Percentiles rank a stretch among this genome's conserved stretches.
phyloP scores from a whole-genome alignment of 2,329 filamentous ascomycete species.

The Zopfia rhizophila region DNA sequence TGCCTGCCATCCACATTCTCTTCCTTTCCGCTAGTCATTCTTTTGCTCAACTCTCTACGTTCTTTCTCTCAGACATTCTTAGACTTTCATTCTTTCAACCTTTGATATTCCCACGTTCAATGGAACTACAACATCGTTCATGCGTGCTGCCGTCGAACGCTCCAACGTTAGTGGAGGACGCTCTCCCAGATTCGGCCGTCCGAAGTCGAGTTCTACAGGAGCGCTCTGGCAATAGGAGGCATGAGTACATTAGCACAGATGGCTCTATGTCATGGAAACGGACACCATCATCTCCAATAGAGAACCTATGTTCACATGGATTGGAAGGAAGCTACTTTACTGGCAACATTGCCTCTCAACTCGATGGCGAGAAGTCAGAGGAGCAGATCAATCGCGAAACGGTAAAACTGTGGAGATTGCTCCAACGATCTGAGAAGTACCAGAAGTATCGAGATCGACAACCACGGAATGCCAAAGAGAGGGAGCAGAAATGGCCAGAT shows the following conservation, averaged over 20 bases:
- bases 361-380: constrained; percentile 38
- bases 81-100: constrained; percentile 43
- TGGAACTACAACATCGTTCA: constrained; percentile 50
- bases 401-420: constrained; percentile 38
- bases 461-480: constrained; percentile 41
- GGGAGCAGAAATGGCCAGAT: constrained; percentile 59
- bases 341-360: constrained; percentile 35
- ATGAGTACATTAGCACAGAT: constrained; percentile 38
- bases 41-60: constrained; percentile 56
- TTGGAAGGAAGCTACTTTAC: constrained; percentile 36
- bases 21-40: constrained; percentile 52
- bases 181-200: constrained; percentile 32
- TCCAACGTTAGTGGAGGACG: constrained; percentile 45
- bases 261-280: constrained; percentile 40
- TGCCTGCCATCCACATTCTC: constrained; percentile 45
- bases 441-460: constrained; percentile 59
- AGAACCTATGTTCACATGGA: constrained; percentile 35
- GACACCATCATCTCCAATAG: constrained; percentile 38
- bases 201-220: constrained; percentile 53
- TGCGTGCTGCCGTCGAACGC: constrained; percentile 57
- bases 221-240: constrained; percentile 54
- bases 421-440: constrained; percentile 53
- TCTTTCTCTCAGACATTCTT: constrained; percentile 58
- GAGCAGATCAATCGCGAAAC: constrained; percentile 41
- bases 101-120: constrained; percentile 37